These are phyloP conservation scores for Taxawa tesnikishii DNA, from an alignment of 2,329 filamentous ascomycete genomes.

Conservation along the genomic window DNA sequence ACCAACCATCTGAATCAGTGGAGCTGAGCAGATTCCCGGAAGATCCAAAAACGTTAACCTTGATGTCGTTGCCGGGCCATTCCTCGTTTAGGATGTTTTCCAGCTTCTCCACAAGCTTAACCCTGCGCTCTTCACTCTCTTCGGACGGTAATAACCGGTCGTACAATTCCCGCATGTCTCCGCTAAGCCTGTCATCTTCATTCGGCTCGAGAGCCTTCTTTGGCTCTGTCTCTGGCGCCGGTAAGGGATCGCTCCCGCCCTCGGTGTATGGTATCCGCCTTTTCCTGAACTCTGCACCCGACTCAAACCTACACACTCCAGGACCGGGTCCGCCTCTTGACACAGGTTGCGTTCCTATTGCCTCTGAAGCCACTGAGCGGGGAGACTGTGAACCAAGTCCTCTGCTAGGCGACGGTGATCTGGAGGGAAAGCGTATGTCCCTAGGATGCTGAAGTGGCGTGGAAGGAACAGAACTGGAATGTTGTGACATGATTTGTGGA, in stretches of 20 bases:
- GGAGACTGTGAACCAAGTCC: constrained; percentile 69
- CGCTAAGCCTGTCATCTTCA: constrained; percentile 63
- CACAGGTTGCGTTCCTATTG: constrained; percentile 57
- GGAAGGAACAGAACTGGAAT: constrained; percentile 85
- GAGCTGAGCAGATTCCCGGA: constrained; percentile 92
- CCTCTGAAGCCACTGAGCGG: constrained; percentile 80
- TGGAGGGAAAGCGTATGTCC: constrained; percentile 68
- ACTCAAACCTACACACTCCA: constrained; percentile 73
- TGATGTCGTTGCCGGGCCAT: constrained; percentile 85
- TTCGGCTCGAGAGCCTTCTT: constrained; percentile 60
- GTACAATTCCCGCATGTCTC: constrained; percentile 78
- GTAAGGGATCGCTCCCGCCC: constrained; percentile 67
- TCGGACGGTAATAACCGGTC: constrained; percentile 70
- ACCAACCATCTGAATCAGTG: constrained; percentile 84
- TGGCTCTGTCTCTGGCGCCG: constrained; percentile 53
- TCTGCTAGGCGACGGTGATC: constrained; percentile 66
- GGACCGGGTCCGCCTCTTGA: constrained; percentile 47
- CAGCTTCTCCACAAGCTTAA: constrained; percentile 71
- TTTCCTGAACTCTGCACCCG: constrained; percentile 65
- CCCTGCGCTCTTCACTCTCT: constrained; percentile 64
- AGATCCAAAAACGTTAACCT: constrained; percentile 91
- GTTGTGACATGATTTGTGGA: constrained; percentile 30
- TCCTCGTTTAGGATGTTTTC: constrained; percentile 78
- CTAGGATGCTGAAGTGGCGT: constrained; percentile 84
- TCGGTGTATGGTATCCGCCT: constrained; percentile 78